phyloP scores from a whole-genome alignment of 1,139 yeast species.

The Pichia sp. region DNA sequence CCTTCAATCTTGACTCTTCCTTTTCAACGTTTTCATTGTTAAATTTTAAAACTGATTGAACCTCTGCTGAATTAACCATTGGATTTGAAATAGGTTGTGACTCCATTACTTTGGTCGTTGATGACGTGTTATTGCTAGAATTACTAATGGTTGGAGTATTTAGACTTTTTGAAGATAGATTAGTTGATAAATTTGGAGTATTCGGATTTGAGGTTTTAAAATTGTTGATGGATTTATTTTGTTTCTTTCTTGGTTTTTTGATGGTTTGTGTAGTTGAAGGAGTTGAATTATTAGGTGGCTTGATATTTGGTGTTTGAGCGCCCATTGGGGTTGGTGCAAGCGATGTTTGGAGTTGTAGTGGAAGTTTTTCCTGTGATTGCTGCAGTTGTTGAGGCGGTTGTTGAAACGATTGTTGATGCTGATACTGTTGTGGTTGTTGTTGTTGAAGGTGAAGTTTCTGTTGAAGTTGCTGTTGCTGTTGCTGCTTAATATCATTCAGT shows the following conservation, averaged over 20 bases:
- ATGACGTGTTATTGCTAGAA: not conserved
- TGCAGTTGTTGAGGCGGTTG: not conserved
- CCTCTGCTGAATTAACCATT: constrained; percentile 24
- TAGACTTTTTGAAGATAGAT: too few relatives aligned
- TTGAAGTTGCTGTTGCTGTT: not conserved
- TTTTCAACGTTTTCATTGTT: constrained; percentile 24
- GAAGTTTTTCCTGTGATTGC: constrained; percentile 1
- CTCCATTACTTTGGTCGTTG: not conserved
- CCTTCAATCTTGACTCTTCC: constrained; percentile 24
- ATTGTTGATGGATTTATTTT: not conserved
- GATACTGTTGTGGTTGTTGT: constrained; percentile 3
- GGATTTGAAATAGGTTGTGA: not conserved
- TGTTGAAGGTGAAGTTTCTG: not conserved
- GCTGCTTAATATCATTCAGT: not conserved
- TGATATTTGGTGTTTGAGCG: not conserved
- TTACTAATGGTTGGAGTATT: too few relatives aligned
- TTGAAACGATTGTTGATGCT: too few relatives aligned
- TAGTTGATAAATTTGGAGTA: not conserved
- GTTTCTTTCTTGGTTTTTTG: not conserved
- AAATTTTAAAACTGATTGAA: constrained; percentile 26
- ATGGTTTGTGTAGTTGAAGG: not conserved
- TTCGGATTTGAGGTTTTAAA: not conserved
- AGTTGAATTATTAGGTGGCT: not conserved
- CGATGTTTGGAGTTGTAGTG: not conserved
- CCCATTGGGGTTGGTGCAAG: not conserved